These are phyloP conservation scores for Zygnema cylindricum DNA, from an alignment of 139 green algal species.

Conservation along the genomic window DNA sequence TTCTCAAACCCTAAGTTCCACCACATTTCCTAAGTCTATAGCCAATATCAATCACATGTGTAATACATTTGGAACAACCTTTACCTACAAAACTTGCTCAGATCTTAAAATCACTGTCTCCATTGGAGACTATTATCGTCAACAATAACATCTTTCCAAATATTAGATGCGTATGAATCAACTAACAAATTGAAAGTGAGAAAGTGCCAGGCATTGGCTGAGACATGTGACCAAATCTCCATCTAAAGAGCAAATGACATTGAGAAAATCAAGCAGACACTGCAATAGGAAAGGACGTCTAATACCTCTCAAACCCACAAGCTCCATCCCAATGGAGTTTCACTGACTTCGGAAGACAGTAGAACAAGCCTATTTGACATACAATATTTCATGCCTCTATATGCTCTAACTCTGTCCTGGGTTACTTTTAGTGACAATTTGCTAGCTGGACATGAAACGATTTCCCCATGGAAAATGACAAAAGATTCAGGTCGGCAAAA, in stretches of 20 bases:
- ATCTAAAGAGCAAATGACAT: too few species aligned
- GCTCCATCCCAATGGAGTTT: too few species aligned
- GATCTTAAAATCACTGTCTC: background rate
- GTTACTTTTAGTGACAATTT: background rate
- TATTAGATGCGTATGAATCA: too few species aligned
- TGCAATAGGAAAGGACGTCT: too few species aligned
- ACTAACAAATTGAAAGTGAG: too few species aligned
- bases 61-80: background rate
- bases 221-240: too few species aligned
- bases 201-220: too few species aligned
- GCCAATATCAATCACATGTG: background rate
- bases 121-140: background rate
- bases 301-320: too few species aligned
- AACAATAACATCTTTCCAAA: background rate
- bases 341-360: too few species aligned
- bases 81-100: background rate
- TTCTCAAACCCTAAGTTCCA: background rate
- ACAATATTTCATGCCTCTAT: background rate
- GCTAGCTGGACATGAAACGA: background rate
- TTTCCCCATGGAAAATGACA: background rate
- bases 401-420: too few species aligned
- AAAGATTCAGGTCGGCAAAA: background rate
- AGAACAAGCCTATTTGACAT: background rate
- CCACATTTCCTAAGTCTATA: background rate
- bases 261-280: too few species aligned